Evolutionary conservation across 2,329 filamentous ascomycete species (phyloP).

Genomic region (Thelonectria olida): DNA sequence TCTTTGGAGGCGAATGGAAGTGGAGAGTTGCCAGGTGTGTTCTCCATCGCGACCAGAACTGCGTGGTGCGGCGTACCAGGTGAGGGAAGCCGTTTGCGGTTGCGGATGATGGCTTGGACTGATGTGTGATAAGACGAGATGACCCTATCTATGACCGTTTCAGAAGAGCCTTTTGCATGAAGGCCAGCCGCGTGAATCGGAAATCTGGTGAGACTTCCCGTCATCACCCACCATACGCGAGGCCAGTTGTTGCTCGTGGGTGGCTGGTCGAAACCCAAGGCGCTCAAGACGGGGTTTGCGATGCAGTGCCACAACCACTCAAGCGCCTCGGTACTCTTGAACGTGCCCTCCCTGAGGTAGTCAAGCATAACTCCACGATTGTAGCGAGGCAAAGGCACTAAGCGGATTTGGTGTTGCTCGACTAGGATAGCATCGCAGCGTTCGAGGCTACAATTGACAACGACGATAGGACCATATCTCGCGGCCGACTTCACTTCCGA

Average conservation of each 20-base stretch:
- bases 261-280: constrained; percentile 35
- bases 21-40: not conserved
- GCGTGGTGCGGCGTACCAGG: not conserved
- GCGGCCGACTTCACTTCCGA: not conserved
- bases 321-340: constrained; percentile 9
- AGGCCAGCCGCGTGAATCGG: constrained; percentile 48
- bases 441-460: constrained; percentile 1
- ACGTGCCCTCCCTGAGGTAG: not conserved
- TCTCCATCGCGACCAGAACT: not conserved
- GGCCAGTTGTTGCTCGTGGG: constrained; percentile 29
- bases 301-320: constrained; percentile 45
- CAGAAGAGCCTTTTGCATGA: constrained; percentile 28
- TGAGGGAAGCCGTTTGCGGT: not conserved
- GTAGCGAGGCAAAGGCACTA: not conserved
- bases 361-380: not conserved
- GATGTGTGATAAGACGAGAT: constrained; percentile 51
- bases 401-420: not conserved
- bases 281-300: constrained; percentile 38
- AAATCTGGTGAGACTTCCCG: constrained; percentile 39
- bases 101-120: constrained; percentile 43
- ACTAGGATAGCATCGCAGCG: constrained; percentile 11
- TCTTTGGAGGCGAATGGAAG: not conserved
- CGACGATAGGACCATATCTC: constrained; percentile 1
- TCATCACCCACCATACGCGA: constrained; percentile 48
- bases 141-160: constrained; percentile 45